phyloP scores from a whole-genome alignment of 345 rosid species.

The Hibiscus trionum region DNA sequence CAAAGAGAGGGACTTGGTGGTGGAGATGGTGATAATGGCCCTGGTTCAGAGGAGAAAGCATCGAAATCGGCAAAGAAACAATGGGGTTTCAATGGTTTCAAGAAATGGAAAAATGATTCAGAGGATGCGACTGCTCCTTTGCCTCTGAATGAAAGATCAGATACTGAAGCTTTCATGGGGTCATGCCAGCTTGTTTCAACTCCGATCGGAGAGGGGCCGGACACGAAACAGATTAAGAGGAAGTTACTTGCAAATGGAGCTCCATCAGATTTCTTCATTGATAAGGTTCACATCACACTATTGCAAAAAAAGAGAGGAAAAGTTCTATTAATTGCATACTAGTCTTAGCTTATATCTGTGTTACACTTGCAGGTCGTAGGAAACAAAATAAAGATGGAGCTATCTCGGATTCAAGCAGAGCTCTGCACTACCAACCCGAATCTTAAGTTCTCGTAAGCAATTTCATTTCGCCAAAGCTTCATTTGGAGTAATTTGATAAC shows the following conservation, averaged over 20 bases:
- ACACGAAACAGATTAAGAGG: constrained; percentile 54
- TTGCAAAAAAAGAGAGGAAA: no score
- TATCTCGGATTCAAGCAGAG: constrained; percentile 55
- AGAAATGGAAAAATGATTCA: constrained; percentile 52
- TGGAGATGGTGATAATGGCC: constrained; percentile 8
- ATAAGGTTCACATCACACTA: constrained; percentile 32
- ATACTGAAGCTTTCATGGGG: constrained; percentile 26
- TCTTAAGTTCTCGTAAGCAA: constrained; percentile 55
- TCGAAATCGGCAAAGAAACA: constrained; percentile 46
- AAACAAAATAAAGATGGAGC: constrained; percentile 64
- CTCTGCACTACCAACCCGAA: constrained; percentile 47
- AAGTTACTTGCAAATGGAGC: constrained; percentile 58
- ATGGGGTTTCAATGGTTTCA: constrained; percentile 61
- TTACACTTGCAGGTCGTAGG: constrained; percentile 44
- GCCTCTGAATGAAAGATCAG: constrained; percentile 49
- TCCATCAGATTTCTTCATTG: constrained; percentile 67
- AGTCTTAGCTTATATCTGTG: background rate
- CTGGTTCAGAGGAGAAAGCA: constrained; percentile 24
- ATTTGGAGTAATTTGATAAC: background rate
- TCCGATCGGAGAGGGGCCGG: constrained; percentile 55
- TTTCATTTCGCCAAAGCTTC: background rate
- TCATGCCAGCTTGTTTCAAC: constrained; percentile 28
- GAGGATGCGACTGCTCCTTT: constrained; percentile 59
- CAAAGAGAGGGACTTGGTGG: constrained; percentile 18
- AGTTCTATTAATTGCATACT: background rate